phyloP scores from a whole-genome alignment of 129 eudicot species.

The Chrysanthemum lavandulifolium region DNA sequence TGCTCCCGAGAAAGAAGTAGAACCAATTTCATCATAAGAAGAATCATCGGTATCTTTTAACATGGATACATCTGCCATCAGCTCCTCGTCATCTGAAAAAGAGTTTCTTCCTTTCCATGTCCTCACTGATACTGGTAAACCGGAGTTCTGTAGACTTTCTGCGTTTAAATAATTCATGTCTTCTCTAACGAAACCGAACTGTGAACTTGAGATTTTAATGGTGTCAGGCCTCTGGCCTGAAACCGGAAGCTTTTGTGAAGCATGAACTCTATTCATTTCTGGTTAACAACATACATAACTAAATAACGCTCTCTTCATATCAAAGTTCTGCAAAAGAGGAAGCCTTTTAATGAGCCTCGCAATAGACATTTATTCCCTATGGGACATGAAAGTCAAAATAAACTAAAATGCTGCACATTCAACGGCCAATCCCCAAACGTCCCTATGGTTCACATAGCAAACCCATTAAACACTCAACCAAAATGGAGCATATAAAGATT shows the following conservation, averaged over 20 bases:
- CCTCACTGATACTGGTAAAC: slow-evolving; percentile 30
- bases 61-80: slow-evolving; percentile 51
- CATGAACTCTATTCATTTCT: slow-evolving; percentile 58
- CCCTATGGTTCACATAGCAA: neutral
- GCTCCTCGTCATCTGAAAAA: slow-evolving; percentile 50
- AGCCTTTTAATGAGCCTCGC: slow-evolving; percentile 10
- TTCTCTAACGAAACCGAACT: slow-evolving; percentile 36
- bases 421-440: neutral
- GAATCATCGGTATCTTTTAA: slow-evolving; percentile 52
- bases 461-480: too few relatives aligned
- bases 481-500: too few relatives aligned
- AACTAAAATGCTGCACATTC: too few relatives aligned
- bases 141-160: slow-evolving; percentile 27
- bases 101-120: slow-evolving; percentile 57
- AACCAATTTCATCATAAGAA: slow-evolving; percentile 62
- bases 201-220: slow-evolving; percentile 35
- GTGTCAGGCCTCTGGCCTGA: slow-evolving; percentile 44
- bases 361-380: neutral
- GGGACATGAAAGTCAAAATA: neutral
- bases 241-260: slow-evolving; percentile 51
- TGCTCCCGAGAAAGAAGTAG: slow-evolving; percentile 77
- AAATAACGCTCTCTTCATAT: slow-evolving; percentile 17
- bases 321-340: slow-evolving; percentile 37
- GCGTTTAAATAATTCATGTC: slow-evolving; percentile 33
- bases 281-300: slow-evolving; percentile 35